Evolutionary conservation across 2,329 filamentous ascomycete species (phyloP).

Genomic region (Clonostachys sp.): DNA sequence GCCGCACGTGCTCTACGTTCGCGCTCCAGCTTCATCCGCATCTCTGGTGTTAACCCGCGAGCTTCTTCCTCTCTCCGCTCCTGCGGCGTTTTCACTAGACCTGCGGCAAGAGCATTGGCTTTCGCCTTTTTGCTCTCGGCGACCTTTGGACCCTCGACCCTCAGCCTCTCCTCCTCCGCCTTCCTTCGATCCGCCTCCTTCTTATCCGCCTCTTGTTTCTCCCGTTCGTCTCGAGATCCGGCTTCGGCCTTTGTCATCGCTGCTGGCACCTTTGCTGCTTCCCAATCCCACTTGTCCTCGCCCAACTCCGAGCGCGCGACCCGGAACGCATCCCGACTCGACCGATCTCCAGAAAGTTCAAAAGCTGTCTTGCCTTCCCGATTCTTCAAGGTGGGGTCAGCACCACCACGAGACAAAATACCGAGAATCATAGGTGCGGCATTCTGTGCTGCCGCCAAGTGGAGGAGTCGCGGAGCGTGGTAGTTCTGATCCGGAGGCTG

Average conservation of each 20-base stretch:
- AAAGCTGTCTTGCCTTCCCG: conserved; percentile 80
- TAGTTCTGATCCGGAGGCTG: conserved; percentile 67
- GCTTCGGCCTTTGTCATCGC: conserved; percentile 68
- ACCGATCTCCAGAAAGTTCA: conserved; percentile 79
- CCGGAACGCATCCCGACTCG: conserved; percentile 87
- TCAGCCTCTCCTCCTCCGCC: conserved; percentile 69
- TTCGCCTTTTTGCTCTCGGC: conserved; percentile 40
- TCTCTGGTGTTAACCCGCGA: conserved; percentile 82
- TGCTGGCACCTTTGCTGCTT: conserved; percentile 65
- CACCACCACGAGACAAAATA: conserved; percentile 68
- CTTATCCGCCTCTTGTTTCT: conserved; percentile 63
- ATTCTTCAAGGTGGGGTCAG: conserved; percentile 69
- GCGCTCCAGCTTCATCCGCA: conserved; percentile 76
- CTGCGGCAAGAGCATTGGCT: conserved; percentile 46
- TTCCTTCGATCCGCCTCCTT: conserved; percentile 68
- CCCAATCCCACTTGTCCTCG: conserved; percentile 75
- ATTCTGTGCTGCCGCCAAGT: conserved; percentile 80
- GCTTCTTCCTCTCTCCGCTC: conserved; percentile 81
- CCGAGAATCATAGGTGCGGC: conserved; percentile 72
- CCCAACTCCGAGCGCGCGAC: conserved; percentile 80
- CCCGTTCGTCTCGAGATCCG: conserved; percentile 62
- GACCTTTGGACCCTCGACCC: conserved; percentile 58
- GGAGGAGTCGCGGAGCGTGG: conserved; percentile 78
- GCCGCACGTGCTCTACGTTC: conserved; percentile 88
- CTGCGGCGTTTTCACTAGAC: conserved; percentile 66